A percentile compares a stretch with the other conserved stretches of the same genome.
Conservation (phyloP, 2,329 filamentous ascomycete species). For the Nannizzia gypsea region DNA sequence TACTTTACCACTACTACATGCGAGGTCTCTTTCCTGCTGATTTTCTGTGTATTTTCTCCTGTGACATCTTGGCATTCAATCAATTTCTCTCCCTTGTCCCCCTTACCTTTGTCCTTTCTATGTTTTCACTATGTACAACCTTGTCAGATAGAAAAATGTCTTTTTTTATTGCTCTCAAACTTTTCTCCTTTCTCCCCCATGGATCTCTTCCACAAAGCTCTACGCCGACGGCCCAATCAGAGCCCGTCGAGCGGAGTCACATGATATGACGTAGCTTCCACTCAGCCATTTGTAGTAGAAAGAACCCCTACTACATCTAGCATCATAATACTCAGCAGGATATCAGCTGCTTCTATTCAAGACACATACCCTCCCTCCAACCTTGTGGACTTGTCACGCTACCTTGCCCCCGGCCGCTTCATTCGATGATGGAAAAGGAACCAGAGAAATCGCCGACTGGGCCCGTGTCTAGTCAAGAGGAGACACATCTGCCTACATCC, state of each 20-base stretch:
- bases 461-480: background rate
- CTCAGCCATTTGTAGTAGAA: background rate
- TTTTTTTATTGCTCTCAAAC: slow-evolving; percentile 8
- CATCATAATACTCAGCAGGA: background rate
- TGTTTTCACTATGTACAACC: background rate
- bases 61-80: slow-evolving; percentile 15
- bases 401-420: background rate
- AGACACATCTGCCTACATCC: background rate
- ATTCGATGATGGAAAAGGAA: background rate
- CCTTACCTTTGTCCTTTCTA: slow-evolving; percentile 6
- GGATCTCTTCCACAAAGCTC: background rate
- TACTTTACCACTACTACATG: slow-evolving; percentile 36
- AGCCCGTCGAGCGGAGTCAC: slow-evolving; percentile 1
- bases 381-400: no score
- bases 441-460: background rate
- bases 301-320: background rate
- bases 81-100: slow-evolving; percentile 7
- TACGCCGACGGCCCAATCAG: background rate
- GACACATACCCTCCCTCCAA: background rate
- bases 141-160: slow-evolving; percentile 12
- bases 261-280: slow-evolving; percentile 7
- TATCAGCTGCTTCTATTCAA: background rate
- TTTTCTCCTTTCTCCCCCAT: background rate
- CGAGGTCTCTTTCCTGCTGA: slow-evolving; percentile 28
- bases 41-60: slow-evolving; percentile 13